phyloP scores from a whole-genome alignment of 163 green algal species.

The Chlamydomonas reinhardtii region DNA sequence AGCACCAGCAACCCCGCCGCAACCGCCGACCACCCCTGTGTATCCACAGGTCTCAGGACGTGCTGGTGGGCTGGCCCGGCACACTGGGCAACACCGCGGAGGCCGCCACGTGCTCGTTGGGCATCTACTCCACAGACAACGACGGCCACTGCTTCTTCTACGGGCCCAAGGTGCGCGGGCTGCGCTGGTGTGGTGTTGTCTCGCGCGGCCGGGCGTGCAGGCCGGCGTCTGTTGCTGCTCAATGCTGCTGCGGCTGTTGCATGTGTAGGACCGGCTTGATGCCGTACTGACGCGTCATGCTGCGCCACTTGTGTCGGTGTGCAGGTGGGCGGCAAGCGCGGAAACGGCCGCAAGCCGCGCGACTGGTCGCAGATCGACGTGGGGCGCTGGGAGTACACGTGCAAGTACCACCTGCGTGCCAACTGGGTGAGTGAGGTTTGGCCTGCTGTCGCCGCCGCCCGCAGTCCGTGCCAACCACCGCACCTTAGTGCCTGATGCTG shows the following conservation, averaged over 20 bases:
- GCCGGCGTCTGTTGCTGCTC: too few relatives aligned
- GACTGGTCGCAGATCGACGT: slow-evolving; percentile 44
- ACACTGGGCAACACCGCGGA: slow-evolving; percentile 21
- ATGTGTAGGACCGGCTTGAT: too few relatives aligned
- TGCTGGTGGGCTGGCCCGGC: slow-evolving; percentile 38
- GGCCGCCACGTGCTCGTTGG: slow-evolving; percentile 9
- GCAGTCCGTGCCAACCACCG: too few relatives aligned
- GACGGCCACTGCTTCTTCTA: slow-evolving; percentile 64
- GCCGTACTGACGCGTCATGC: too few relatives aligned
- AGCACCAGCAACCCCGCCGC: too few relatives aligned
- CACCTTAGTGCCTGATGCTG: too few relatives aligned
- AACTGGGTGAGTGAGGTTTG: slow-evolving; percentile 11
- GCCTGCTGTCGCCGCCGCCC: too few relatives aligned
- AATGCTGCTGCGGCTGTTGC: too few relatives aligned
- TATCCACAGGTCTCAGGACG: slow-evolving; percentile 27
- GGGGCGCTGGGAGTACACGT: slow-evolving; percentile 47
- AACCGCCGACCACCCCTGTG: too few relatives aligned
- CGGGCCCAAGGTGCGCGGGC: slow-evolving; percentile 26
- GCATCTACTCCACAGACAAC: slow-evolving; percentile 52
- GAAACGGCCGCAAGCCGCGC: slow-evolving; percentile 15
- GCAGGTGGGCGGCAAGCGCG: not conserved
- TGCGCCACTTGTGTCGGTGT: too few relatives aligned
- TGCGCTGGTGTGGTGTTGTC: not conserved
- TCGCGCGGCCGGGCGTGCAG: not conserved
- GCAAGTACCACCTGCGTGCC: slow-evolving; percentile 51